A percentile compares a stretch with the other conserved stretches of the same genome.
phyloP scores from a whole-genome alignment of 331 rosid species.

The Quercus lobata region DNA sequence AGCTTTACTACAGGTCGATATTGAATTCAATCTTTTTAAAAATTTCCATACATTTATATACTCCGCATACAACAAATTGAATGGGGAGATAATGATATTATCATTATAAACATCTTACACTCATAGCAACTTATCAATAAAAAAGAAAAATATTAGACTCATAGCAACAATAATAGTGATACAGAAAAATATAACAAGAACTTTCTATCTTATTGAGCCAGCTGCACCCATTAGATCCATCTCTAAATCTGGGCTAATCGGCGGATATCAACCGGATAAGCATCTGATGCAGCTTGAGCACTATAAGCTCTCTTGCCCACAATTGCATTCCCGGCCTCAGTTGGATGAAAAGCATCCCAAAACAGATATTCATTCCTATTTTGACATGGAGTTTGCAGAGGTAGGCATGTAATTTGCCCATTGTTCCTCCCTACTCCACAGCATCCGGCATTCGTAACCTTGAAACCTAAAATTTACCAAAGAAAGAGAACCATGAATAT shows the following conservation, averaged over 20 bases:
- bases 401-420: slow-evolving; percentile 87
- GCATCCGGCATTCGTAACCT: slow-evolving; percentile 68
- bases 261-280: slow-evolving; percentile 77
- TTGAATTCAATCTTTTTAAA: no score
- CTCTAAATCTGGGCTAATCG: slow-evolving; percentile 54
- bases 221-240: neutral
- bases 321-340: slow-evolving; percentile 60
- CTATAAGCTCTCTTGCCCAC: slow-evolving; percentile 72
- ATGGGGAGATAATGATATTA: no score
- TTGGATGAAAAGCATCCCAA: slow-evolving; percentile 97
- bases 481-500: neutral
- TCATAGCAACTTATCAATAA: neutral
- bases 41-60: no score
- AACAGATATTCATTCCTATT: slow-evolving; percentile 60
- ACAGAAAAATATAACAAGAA: neutral
- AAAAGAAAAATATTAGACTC: neutral
- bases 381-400: slow-evolving; percentile 63
- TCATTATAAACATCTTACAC: neutral
- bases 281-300: slow-evolving; percentile 79
- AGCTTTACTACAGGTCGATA: no score
- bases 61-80: no score
- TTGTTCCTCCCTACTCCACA: slow-evolving; percentile 96
- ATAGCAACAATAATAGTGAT: neutral
- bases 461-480: slow-evolving; percentile 50
- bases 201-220: neutral